These are phyloP conservation scores for Globisporangium polare DNA, from an alignment of 352 stramenopile species.

Conservation along the genomic window DNA sequence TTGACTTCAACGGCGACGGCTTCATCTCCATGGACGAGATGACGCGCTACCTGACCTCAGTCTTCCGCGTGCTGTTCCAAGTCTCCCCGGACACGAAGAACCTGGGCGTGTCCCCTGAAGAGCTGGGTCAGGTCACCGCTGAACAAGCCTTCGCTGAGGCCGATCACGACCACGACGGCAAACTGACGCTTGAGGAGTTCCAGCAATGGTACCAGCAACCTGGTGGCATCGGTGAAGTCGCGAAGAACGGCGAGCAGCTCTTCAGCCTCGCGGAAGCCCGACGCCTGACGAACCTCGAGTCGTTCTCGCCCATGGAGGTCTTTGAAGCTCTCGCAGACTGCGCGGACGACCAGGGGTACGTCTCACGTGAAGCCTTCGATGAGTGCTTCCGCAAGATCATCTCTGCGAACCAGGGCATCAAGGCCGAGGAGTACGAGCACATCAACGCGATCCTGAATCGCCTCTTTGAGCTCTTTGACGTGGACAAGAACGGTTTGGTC, in stretches of 20 bases:
- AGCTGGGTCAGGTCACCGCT: constrained; percentile 75
- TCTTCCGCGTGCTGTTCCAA: constrained; percentile 85
- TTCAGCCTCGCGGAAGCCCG: constrained; percentile 70
- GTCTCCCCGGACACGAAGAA: constrained; percentile 62
- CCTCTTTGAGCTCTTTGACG: constrained; percentile 81
- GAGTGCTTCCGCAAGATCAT: constrained; percentile 78
- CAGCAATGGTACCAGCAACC: constrained; percentile 81
- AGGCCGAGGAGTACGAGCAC: constrained; percentile 46
- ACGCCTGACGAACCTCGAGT: constrained; percentile 72
- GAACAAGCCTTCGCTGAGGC: constrained; percentile 74
- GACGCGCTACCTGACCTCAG: constrained; percentile 82
- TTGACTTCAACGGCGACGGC: constrained; percentile 88
- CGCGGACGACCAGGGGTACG: constrained; percentile 64
- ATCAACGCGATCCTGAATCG: constrained; percentile 75
- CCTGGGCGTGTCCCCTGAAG: constrained; percentile 61
- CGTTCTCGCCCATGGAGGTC: constrained; percentile 71
- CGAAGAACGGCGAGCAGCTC: constrained; percentile 75
- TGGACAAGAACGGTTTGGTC: constrained; percentile 81
- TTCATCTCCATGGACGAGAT: constrained; percentile 88
- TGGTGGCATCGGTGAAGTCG: constrained; percentile 65
- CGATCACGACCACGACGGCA: constrained; percentile 65
- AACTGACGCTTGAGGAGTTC: constrained; percentile 83
- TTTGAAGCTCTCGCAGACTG: constrained; percentile 72
- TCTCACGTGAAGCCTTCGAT: constrained; percentile 72
- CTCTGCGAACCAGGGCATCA: constrained; percentile 43